Base-by-base conservation (phyloP, 2,329 filamentous ascomycete genomes). In the Zelopaecilomyces penicillatus region DNA sequence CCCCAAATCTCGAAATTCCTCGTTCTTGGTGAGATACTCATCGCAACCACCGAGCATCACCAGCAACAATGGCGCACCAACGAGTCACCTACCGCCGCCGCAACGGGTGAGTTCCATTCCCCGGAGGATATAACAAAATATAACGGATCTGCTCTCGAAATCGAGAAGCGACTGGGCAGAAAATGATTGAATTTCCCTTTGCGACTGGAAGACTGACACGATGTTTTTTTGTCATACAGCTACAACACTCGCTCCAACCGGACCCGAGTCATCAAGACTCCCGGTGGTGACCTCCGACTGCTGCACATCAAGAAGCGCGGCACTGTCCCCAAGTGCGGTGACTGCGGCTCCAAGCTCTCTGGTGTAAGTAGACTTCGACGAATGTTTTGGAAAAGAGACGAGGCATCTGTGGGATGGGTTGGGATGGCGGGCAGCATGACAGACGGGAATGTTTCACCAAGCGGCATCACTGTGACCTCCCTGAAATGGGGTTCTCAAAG, bases 281-380 rank as follows among this genome's bases (percentile, higher is more conserved):
- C 94, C 60, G 94, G 93, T 71, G 93, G 93, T 70, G 82, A 91
- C 71, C 83, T 95, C 66, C 84, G 93, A 71, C 84, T 95, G 69
- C 86, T 97, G 63, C 91, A 98, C 85, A 90, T 96, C 80, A 97
- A 97, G 87, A 98, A 98, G 88, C 87, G 84, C 71, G 93, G 90
- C 63, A 95, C 89, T 69, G 86, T 90, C 56, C 93, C 93, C 68
- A 98, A 98, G 82, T 98, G 93, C 71, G 87, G 94, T 81, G 93
- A 98, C 81, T 98, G 94, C 69, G 93, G 93, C 67, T 82, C 82
- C 77, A 97, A 97, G 80, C 85, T 98, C 65, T 82, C 88, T 68
- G 93, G 93, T 73, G 90, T 98, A 87, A 85, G 89, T 94, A 54
- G 46, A 55, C 44, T 38, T 44, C 41, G 45, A 49, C 49, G 50